These are phyloP conservation scores for Vaccinium macrocarpon DNA, from an alignment of 148 eudicot species.

Conservation along the genomic window DNA sequence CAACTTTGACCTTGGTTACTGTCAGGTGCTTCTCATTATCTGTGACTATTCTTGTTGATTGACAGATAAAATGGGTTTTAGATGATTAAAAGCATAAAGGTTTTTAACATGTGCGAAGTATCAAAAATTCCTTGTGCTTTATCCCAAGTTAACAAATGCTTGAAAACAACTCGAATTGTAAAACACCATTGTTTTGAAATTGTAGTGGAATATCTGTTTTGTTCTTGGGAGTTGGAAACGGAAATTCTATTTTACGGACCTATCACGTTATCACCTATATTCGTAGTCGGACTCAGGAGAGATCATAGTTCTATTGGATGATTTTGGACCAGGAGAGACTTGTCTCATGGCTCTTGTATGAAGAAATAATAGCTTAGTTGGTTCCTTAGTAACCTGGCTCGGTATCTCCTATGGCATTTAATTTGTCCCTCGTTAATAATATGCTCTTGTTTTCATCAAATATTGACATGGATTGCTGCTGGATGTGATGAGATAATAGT, in stretches of 20 bases:
- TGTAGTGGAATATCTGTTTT: not conserved
- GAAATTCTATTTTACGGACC: not conserved
- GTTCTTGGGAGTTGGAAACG: not conserved
- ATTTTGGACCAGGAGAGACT: not conserved
- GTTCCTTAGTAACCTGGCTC: not conserved
- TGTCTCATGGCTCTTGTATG: not conserved
- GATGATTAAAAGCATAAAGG: not conserved
- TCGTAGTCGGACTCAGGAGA: not conserved
- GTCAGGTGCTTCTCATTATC: slow-evolving; percentile 63
- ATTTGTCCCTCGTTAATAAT: not conserved
- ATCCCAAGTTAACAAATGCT: not conserved
- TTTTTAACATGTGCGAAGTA: not conserved
- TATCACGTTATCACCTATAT: not conserved
- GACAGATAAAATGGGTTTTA: not conserved
- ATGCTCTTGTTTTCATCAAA: not conserved
- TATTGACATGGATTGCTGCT: slow-evolving; percentile 2
- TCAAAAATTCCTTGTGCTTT: slow-evolving; percentile 2
- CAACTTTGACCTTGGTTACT: slow-evolving; percentile 98
- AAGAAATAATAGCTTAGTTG: not conserved
- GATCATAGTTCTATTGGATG: not conserved
- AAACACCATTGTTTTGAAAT: not conserved
- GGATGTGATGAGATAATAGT: not conserved
- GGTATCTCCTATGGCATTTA: not conserved
- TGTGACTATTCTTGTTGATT: not conserved
- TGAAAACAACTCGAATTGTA: not conserved